Evolutionary conservation across 1,284 basidiomycete species (phyloP).

Genomic region (Cryptococcus sp.): DNA sequence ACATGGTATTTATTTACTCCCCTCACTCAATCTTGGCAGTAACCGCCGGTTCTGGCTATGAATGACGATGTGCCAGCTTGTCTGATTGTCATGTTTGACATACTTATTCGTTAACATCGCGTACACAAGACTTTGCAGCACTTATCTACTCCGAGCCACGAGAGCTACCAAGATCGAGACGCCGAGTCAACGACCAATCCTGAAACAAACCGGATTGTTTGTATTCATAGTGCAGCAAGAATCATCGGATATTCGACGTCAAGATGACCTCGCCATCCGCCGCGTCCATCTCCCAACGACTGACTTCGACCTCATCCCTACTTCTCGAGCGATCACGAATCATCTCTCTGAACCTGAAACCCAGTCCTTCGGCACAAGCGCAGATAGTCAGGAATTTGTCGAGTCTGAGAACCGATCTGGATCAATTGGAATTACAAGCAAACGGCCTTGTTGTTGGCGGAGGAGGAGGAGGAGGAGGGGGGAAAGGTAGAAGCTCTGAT

Average conservation of each 20-base stretch:
- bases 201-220: too few species aligned
- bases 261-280: constrained; percentile 23
- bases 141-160: too few species aligned
- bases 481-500: constrained; percentile 14
- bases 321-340: constrained; percentile 51
- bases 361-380: constrained; percentile 40
- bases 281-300: constrained; percentile 38
- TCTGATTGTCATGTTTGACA: too few species aligned
- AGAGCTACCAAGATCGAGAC: too few species aligned
- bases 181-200: too few species aligned
- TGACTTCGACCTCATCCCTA: constrained; percentile 48
- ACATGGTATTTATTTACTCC: too few species aligned
- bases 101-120: too few species aligned
- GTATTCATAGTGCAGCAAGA: too few species aligned
- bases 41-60: too few species aligned
- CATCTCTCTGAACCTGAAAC: constrained; percentile 46
- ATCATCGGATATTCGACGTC: not conserved
- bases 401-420: constrained; percentile 36
- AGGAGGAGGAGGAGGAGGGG: constrained; percentile 11
- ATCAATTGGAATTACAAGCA: constrained; percentile 27
- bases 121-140: too few species aligned
- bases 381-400: constrained; percentile 46
- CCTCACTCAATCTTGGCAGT: too few species aligned
- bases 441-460: constrained; percentile 16
- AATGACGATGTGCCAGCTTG: too few species aligned